Conservation (phyloP, 257 asterid genomes). For the Anisodus tanguticus region DNA sequence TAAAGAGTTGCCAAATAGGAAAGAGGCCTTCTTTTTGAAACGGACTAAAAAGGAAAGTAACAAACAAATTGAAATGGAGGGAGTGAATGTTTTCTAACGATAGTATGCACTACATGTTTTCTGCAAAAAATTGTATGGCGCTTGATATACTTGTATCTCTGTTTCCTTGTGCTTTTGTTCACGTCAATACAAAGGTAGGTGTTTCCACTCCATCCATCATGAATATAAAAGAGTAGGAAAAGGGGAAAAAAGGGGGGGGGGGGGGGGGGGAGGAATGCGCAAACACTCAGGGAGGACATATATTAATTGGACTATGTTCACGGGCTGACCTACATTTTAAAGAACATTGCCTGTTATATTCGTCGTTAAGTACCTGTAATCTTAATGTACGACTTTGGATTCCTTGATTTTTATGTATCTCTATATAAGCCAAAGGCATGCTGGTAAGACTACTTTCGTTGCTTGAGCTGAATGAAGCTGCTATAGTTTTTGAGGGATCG, state of each 20-base stretch:
- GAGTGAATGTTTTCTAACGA: too few relatives aligned
- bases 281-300: neutral
- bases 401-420: constrained; percentile 22
- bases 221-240: neutral
- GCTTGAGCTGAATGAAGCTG: constrained; percentile 11
- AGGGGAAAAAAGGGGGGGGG: neutral
- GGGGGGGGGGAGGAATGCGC: neutral
- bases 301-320: neutral
- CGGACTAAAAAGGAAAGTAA: too few relatives aligned
- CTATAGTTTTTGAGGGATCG: neutral
- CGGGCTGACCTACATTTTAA: constrained; percentile 9
- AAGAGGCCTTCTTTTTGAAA: too few relatives aligned
- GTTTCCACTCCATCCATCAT: neutral
- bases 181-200: neutral
- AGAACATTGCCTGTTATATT: neutral
- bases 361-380: neutral
- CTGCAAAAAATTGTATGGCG: neutral
- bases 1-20: too few relatives aligned
- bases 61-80: too few relatives aligned
- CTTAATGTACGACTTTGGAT: neutral
- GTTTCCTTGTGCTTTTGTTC: constrained; percentile 5
- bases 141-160: neutral
- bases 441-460: neutral
- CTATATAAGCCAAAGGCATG: neutral
- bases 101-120: neutral